A percentile compares a stretch with the other conserved stretches of the same genome.
These are phyloP conservation scores for Pholiota molesta DNA, from an alignment of 768 basidiomycete genomes.

Conservation along the genomic window DNA sequence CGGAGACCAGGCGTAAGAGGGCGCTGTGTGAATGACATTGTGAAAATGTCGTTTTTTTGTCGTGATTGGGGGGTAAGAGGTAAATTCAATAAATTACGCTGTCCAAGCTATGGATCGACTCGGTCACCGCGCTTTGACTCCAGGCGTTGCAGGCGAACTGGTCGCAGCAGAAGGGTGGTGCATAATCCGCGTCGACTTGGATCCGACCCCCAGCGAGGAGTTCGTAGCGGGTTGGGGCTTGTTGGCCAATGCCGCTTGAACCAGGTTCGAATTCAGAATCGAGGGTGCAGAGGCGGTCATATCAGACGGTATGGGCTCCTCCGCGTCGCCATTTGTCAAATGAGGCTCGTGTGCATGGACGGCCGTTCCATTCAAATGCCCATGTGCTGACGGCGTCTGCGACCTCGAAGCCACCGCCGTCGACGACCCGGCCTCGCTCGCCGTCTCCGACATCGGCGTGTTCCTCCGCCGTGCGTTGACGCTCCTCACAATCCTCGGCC, in stretches of 20 bases:
- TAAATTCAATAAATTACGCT: not conserved
- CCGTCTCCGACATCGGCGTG: not conserved
- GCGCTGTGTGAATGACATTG: not conserved
- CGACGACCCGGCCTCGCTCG: not conserved
- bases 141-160: not conserved
- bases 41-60: not conserved
- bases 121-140: not conserved
- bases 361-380: not conserved
- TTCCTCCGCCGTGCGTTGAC: constrained; percentile 42
- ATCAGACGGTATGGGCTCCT: not conserved
- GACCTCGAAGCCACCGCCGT: not conserved
- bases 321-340: not conserved
- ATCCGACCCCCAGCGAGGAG: not conserved
- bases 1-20: too few relatives aligned
- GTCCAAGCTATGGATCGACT: not conserved
- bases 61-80: not conserved
- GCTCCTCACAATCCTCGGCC: constrained; percentile 57
- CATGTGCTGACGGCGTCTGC: not conserved
- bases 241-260: not conserved
- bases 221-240: not conserved
- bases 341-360: not conserved
- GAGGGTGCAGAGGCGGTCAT: not conserved
- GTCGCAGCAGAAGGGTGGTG: not conserved
- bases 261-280: not conserved
- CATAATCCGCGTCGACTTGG: not conserved